Evolutionary conservation across 352 stramenopile genomes (phyloP), one percentile per base, ranked within the genome.

Genomic region (Thraustotheca clavata): DNA sequence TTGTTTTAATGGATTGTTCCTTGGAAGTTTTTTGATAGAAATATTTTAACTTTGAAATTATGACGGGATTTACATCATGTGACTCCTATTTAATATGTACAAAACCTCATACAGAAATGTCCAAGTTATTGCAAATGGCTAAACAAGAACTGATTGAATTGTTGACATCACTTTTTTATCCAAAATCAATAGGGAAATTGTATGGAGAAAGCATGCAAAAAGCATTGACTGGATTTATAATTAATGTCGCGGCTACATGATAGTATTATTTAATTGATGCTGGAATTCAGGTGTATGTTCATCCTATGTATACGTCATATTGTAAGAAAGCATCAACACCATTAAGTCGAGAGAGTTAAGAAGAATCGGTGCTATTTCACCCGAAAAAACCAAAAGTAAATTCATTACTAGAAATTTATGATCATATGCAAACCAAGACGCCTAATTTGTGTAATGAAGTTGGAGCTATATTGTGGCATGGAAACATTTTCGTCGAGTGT

Each of bases 371-470:
- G 43, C 43, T 52, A 24, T 20, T 18, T 14, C 43, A 52, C n/a
- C 9, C 43, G 24, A 52, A 11, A 9, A 14, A 24, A 11, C 43
- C 43, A 52, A 9, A 52, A 14, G 43, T 52, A 11, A 24, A 11
- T 11, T 52, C 43, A 31, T 31, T 52, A 24, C 14, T 31, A 9
- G 43, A 52, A 24, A 31, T 52, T 31, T 52, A 18, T 9, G n/a
- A 24, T 2, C 16, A 18, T 18, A 52, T 52, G 43, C 9, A 14
- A 24, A 16, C 16, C 31, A 3, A 1, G 16, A 24, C 43, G 43
- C 31, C 43, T 43, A 43, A 43, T 43, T 43, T n/a, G n/a, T n/a
- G 43, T 31, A 24, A 52, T 52, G 43, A 52, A 52, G n/a, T 52
- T 3, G 43, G 43, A 24, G 43, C 43, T 18, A 31, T n/a, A n/a